Conservation (phyloP, 2,329 filamentous ascomycete genomes). For the Talaromyces sp. region DNA sequence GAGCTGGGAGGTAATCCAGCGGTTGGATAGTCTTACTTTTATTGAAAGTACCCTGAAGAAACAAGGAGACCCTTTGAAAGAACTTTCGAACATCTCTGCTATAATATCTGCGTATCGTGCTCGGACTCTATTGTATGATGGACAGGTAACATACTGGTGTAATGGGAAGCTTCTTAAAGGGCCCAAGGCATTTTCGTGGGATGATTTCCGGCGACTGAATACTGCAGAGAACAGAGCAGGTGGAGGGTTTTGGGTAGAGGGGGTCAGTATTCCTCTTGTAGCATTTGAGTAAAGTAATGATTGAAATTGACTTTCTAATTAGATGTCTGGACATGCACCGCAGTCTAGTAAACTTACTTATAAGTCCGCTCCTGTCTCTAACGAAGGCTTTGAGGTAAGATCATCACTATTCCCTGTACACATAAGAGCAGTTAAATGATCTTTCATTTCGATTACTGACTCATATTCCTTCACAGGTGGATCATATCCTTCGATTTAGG, state of each 20-base stretch:
- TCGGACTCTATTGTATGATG: neutral
- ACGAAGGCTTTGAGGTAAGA: neutral
- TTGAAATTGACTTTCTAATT: neutral
- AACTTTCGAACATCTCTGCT: neutral
- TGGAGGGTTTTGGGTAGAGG: neutral
- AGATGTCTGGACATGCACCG: neutral
- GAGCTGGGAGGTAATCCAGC: neutral
- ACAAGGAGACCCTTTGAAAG: neutral
- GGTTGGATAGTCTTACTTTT: neutral
- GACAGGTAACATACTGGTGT: neutral
- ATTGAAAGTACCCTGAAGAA: neutral
- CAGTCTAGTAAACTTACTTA: neutral
- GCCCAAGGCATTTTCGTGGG: neutral
- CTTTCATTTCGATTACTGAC: too few species aligned
- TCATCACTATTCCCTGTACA: neutral
- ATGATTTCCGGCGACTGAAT: neutral
- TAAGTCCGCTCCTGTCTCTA: neutral
- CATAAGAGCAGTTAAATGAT: neutral
- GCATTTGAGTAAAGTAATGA: neutral
- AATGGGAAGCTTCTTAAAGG: neutral
- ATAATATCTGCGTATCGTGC: neutral
- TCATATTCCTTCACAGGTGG: too few species aligned
- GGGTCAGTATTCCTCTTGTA: neutral
- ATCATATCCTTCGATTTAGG: neutral
- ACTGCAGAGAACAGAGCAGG: neutral